Conservation (phyloP, 768 basidiomycete genomes). For the Pulveroboletus sp. region DNA sequence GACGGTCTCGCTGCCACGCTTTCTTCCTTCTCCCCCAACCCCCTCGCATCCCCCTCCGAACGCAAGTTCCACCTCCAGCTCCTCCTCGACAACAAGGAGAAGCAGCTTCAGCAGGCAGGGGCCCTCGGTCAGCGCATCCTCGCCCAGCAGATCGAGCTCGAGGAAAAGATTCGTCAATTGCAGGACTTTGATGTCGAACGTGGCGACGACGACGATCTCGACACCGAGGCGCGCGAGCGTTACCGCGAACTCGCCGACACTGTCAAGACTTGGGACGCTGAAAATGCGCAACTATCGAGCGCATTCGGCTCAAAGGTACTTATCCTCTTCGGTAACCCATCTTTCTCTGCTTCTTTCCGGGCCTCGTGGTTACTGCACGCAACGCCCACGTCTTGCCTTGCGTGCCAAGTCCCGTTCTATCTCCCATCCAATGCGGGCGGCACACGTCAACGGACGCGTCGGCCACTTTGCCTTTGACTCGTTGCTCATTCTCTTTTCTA, state of each 20-base stretch:
- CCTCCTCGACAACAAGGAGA: slow-evolving; percentile 87
- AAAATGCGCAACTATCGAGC: slow-evolving; percentile 74
- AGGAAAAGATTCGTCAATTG: slow-evolving; percentile 80
- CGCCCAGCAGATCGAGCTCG: slow-evolving; percentile 89
- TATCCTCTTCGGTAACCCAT: slow-evolving; percentile 13
- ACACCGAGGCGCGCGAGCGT: slow-evolving; percentile 64
- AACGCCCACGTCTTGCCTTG: background rate
- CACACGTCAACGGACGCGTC: too few species aligned
- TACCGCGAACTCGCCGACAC: slow-evolving; percentile 78
- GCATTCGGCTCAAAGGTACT: slow-evolving; percentile 65
- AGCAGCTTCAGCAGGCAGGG: slow-evolving; percentile 88
- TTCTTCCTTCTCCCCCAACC: slow-evolving; percentile 33
- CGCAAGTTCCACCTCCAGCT: slow-evolving; percentile 60
- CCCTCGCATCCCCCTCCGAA: slow-evolving; percentile 53
- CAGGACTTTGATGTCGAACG: slow-evolving; percentile 69
- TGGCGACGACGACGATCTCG: slow-evolving; percentile 60
- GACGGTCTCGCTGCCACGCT: slow-evolving; percentile 32
- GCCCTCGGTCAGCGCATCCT: slow-evolving; percentile 93
- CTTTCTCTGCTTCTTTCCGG: slow-evolving; percentile 9
- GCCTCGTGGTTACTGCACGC: slow-evolving; percentile 17
- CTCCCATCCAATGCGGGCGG: background rate
- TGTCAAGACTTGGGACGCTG: slow-evolving; percentile 71
- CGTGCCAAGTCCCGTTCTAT: background rate
- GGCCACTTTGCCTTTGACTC: background rate
- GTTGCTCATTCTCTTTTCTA: slow-evolving; percentile 21